Evolutionary conservation across 2,329 filamentous ascomycete genomes (phyloP).

Genomic region (Epichloe typhina): DNA sequence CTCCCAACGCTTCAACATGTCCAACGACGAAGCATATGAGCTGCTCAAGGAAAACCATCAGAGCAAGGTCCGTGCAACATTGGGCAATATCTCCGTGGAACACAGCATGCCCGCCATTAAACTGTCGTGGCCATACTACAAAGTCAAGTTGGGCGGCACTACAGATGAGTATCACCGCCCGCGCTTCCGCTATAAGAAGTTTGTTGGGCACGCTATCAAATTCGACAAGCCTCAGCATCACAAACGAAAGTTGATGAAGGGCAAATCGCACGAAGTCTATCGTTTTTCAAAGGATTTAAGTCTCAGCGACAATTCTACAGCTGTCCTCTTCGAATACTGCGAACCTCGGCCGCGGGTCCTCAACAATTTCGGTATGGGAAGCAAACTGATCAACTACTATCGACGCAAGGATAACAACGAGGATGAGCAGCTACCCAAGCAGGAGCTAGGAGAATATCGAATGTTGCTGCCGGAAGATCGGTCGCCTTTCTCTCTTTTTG

Average conservation of each 20-base stretch:
- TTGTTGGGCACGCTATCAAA: conserved; percentile 52
- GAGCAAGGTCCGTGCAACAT: conserved; percentile 84
- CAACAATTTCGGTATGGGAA: conserved; percentile 96
- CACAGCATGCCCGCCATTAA: conserved; percentile 87
- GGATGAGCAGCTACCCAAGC: conserved; percentile 62
- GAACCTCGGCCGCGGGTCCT: conserved; percentile 85
- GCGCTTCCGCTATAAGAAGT: conserved; percentile 56
- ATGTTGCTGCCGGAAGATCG: conserved; percentile 86
- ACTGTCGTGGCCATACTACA: conserved; percentile 92
- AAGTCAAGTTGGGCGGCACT: conserved; percentile 64
- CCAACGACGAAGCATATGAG: conserved; percentile 92
- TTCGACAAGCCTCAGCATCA: conserved; percentile 59
- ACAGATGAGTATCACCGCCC: conserved; percentile 77
- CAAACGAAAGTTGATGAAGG: conserved; percentile 74
- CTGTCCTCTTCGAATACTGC: conserved; percentile 86
- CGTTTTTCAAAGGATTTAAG: conserved; percentile 69
- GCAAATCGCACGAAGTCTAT: conserved; percentile 69
- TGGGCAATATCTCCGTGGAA: conserved; percentile 85
- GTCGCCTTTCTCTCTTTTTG: conserved; percentile 91
- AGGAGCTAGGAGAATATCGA: conserved; percentile 76
- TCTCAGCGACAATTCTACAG: conserved; percentile 76
- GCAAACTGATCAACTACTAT: conserved; percentile 92
- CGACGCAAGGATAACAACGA: conserved; percentile 64
- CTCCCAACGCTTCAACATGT: conserved; percentile 79
- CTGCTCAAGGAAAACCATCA: conserved; percentile 93